phyloP scores from a whole-genome alignment of 2,329 filamentous ascomycete species.

The Fusarium sp. region DNA sequence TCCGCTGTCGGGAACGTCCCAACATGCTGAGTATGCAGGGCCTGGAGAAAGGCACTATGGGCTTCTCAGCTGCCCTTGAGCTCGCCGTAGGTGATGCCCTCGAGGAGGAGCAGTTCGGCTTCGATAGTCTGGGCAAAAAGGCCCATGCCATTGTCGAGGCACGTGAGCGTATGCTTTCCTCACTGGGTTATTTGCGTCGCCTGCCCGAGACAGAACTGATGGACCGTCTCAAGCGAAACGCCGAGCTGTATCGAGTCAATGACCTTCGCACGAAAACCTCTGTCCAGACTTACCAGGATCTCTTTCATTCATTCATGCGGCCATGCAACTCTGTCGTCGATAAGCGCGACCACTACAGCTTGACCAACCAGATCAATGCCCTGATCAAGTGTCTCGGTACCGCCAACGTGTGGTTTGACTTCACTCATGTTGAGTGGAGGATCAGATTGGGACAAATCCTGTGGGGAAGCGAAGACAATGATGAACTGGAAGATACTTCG shows the following conservation, averaged over 20 bases:
- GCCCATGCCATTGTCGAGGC: slow-evolving; percentile 67
- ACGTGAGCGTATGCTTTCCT: slow-evolving; percentile 67
- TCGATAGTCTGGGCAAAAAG: slow-evolving; percentile 66
- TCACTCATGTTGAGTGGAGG: slow-evolving; percentile 79
- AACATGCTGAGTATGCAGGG: slow-evolving; percentile 81
- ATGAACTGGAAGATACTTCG: slow-evolving; percentile 65
- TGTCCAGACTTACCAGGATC: slow-evolving; percentile 70
- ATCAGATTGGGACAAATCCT: slow-evolving; percentile 78
- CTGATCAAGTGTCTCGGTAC: slow-evolving; percentile 73
- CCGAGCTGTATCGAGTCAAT: slow-evolving; percentile 66
- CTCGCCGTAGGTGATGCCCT: slow-evolving; percentile 73
- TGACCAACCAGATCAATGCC: slow-evolving; percentile 77
- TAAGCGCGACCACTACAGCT: slow-evolving; percentile 68
- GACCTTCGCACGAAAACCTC: slow-evolving; percentile 63
- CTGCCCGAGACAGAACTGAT: slow-evolving; percentile 69
- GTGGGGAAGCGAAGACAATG: slow-evolving; percentile 69
- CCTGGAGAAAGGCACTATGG: slow-evolving; percentile 76
- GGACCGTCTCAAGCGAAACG: slow-evolving; percentile 68
- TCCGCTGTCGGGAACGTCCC: slow-evolving; percentile 71
- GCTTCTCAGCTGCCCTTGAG: slow-evolving; percentile 76
- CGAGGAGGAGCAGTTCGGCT: slow-evolving; percentile 71
- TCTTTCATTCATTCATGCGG: slow-evolving; percentile 70
- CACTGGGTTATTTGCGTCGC: slow-evolving; percentile 65
- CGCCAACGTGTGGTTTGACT: slow-evolving; percentile 79
- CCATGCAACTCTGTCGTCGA: slow-evolving; percentile 68